Conservation (phyloP, 306 rosid genomes). For the Hippophae tibetana region DNA sequence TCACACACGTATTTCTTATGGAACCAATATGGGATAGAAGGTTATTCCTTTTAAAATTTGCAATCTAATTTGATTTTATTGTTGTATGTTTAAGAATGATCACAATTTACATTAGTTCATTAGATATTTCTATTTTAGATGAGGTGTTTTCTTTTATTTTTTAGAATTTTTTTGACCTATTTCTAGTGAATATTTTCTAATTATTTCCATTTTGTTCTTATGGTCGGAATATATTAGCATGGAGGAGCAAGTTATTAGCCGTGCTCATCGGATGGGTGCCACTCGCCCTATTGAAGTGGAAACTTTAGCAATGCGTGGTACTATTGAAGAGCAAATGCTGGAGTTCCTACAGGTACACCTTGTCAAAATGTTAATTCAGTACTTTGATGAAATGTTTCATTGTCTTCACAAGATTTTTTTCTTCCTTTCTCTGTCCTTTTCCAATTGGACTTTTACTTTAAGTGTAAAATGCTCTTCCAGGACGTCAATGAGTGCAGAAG, state of each 20-base stretch:
- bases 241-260: conserved; percentile 99
- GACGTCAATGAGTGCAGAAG: conserved; percentile 57
- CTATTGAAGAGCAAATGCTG: conserved; percentile 96
- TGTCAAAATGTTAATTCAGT: neutral
- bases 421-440: neutral
- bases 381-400: neutral
- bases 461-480: conserved; percentile 29
- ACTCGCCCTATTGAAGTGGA: conserved; percentile 85
- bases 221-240: conserved; percentile 39
- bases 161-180: neutral
- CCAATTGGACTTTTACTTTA: neutral
- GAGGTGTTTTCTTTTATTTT: too few relatives aligned
- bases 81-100: neutral
- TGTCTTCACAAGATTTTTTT: too few relatives aligned
- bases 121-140: neutral
- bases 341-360: conserved; percentile 57
- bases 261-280: conserved; percentile 99
- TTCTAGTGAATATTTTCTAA: neutral
- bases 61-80: neutral
- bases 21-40: conserved; percentile 99
- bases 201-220: conserved; percentile 9
- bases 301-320: conserved; percentile 83
- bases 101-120: neutral
- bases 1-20: conserved; percentile 78
- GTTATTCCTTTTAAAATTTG: conserved; percentile 19